Base-by-base conservation (phyloP, 371 early-diverging fungal species). In the Mortierella sp. region DNA sequence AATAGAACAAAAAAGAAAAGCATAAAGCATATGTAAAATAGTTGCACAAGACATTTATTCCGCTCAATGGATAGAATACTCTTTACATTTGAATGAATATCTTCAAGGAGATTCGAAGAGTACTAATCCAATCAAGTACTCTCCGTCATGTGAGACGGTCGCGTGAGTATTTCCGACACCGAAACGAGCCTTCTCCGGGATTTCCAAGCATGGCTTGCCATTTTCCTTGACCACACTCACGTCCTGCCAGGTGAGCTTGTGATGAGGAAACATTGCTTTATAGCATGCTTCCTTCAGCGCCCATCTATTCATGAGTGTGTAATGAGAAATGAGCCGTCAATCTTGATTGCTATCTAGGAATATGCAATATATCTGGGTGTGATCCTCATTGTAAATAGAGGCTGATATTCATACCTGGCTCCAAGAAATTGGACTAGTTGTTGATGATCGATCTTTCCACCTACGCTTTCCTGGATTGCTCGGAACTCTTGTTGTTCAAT, bases 271-370 rank as follows among this genome's bases (percentile, higher is more conserved):
- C 51, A 89, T 58, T 35, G 93, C 93, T 71, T 93, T 93, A 73
- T 90, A 93, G 2, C 84, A 84, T 14, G 93, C 92, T 68, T 93
- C 93, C 73, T 93, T 93, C 28, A 89, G 73, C 55, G 90, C 88
- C 92, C 92, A 93, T 28, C 93, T 90, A 79, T 22, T 9, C 30
- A 43, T 26, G 12, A 64, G 6, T 14, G 22, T n/a, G 11, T 28
- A 24, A 62, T 37, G 45, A 35, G 2, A 47, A 18, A 18, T 4
- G 35, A 45, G 12, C 5, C 12, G 18, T 45, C 16, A 45, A 45
- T 18, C 45, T 45, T 18, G 35, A 45, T 45, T 10, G 45, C 10
- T 16, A 14, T 5, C 45, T 45, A 12, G 26, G 26, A 22, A 11
- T 24, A 49, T 40, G 37, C 61, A 20, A 24, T 20, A 62, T 47